Base-by-base conservation (phyloP, 768 basidiomycete species). In the Leucocoprinus birnbaumii region DNA sequence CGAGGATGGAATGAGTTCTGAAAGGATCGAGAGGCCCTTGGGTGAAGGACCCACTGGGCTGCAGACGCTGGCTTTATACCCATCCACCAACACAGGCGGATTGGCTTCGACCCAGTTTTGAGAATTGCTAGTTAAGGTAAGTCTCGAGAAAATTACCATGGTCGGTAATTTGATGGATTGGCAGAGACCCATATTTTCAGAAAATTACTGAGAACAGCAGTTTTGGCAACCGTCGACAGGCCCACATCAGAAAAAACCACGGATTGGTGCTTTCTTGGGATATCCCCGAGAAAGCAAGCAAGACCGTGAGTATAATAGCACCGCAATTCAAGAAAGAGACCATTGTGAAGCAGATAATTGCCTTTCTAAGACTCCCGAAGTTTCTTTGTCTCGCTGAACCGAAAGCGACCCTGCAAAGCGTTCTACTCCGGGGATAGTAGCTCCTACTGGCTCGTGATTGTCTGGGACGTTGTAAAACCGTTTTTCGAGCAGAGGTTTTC, bases 141-240 rank as follows among this genome's bases (percentile, higher is more conserved):
- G 42, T 44, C 22, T 34, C 24, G 25, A 11, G n/a, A 34, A 18
- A 35, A 53, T 44, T 43, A 45, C 51, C 13, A 21, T 31, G 43
- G 26, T 27, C 16, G 27, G 51, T 21, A 53, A 35, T 35, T 53
- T 53, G 51, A 43, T 53, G 51, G 51, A 53, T 44, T 53, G 51
- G 51, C 24, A 22, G 27, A 24, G 51, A 53, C 42, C 40, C 44
- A 26, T 19, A 16, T 53, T 53, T 44, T 34, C 18, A 11, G n/a
- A 44, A 53, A 53, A 44, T 53, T 53, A 24, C 51, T 7, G 31
- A 25, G 19, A 34, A 53, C 44, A 26, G 51, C 11, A 53, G 19
- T 5, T 41, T 34, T 44, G 14, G 19, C 18, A 27, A 44, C 35
- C 27, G 13, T 44, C 18, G 51, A 34, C 34, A 37, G 26, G 27